Base-by-base conservation (phyloP, 768 basidiomycete genomes). In the Boletus sensibilis region DNA sequence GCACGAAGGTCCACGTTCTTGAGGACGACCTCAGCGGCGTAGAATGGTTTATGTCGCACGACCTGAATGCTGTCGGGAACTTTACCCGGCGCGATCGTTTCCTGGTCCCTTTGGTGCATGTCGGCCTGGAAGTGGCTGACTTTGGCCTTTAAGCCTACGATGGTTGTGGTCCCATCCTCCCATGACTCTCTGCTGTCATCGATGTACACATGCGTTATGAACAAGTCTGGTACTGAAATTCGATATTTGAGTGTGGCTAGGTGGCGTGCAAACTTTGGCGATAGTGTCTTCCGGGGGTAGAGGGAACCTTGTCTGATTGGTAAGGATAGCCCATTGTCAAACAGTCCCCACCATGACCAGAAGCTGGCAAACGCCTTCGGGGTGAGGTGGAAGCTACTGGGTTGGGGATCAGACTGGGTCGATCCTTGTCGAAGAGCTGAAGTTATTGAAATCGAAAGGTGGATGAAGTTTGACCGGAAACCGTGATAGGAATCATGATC, bases 391-490 rank as follows among this genome's bases (percentile, higher is more conserved):
- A 98, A 75, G 62, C 82, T 90, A 73, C 87, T 95, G 34, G 82
- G 75, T 35, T 72, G 61, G 9, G 58, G 60, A 59, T 63, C 69
- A 18, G 50, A 41, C 31, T 47, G 25, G 13, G 45, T 37, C 35
- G 52, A 51, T 43, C 65, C 71, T 39, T 69, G 60, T 37, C 60
- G 68, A 73, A 84, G 75, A 8, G 86, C 86, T 2, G 90, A 88
- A 25, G 82, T 82, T 62, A 97, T 75, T 2, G 95, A 97, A 39
- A 94, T 79, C 0, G 94, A 94, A 52, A 95, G 80, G 70, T 98
- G 95, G 45, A 98, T 87, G 68, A 92, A 95, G 72, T 98, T 89
- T 6, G 94, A 96, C 35, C 95, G 87, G 72, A 98, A 97, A 9
- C 84, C 90, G 56, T 83, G 82, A 72, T 84, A 96, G 0, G 93